These are phyloP conservation scores for Rhododendron vialii DNA, from an alignment of 148 eudicot species.

Conservation along the genomic window DNA sequence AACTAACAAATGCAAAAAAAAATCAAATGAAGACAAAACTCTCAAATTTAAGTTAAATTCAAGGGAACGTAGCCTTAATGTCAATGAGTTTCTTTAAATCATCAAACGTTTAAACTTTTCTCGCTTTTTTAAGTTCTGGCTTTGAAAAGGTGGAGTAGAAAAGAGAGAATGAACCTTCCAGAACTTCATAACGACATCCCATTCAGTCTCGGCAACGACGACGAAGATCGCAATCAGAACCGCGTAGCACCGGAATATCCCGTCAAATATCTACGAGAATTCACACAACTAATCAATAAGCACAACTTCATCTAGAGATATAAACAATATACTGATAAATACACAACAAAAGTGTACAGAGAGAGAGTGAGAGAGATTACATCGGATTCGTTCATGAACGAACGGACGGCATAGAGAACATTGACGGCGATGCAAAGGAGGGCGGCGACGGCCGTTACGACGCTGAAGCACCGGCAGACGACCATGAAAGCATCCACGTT, in stretches of 20 bases:
- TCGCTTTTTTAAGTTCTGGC: neutral
- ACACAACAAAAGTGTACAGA: neutral
- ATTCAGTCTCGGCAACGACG: slow-evolving; percentile 86
- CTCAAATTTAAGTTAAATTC: no score
- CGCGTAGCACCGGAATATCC: slow-evolving; percentile 87
- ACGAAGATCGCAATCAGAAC: slow-evolving; percentile 58
- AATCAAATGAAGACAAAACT: no score
- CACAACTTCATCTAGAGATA: neutral
- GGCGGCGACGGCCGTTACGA: slow-evolving; percentile 55
- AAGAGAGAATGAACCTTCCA: slow-evolving; percentile 51
- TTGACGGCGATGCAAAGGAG: slow-evolving; percentile 69
- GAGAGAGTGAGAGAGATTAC: slow-evolving; percentile 20
- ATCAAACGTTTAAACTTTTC: neutral
- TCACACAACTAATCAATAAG: neutral
- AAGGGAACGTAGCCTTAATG: no score
- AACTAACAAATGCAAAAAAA: no score
- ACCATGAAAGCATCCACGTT: slow-evolving; percentile 53
- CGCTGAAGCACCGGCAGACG: slow-evolving; percentile 60
- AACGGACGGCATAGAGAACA: slow-evolving; percentile 66
- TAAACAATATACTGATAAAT: neutral
- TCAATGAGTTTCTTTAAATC: no score
- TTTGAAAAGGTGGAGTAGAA: neutral
- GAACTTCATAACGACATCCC: slow-evolving; percentile 60
- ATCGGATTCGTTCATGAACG: slow-evolving; percentile 67
- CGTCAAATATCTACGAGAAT: slow-evolving; percentile 65